phyloP scores from a whole-genome alignment of 306 rosid species.

The Spatholobus suberectus region DNA sequence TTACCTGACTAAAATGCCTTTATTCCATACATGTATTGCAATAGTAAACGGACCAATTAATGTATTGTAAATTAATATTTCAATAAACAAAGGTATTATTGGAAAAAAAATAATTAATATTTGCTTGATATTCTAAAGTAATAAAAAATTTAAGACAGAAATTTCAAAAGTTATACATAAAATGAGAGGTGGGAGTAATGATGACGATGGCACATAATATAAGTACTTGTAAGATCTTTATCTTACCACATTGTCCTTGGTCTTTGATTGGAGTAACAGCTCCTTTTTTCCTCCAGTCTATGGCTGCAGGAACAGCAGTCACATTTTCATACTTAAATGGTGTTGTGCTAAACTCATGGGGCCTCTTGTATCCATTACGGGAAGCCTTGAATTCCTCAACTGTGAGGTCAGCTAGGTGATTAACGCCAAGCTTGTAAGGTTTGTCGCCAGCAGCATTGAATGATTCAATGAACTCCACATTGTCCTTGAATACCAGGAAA shows the following conservation, averaged over 20 bases:
- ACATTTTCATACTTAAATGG: constrained; percentile 38
- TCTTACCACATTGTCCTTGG: constrained; percentile 48
- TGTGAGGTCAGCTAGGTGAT: constrained; percentile 31
- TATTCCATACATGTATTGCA: too few relatives aligned
- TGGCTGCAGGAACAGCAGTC: background rate
- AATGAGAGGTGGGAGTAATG: background rate
- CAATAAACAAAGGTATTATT: too few relatives aligned
- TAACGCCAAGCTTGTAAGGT: constrained; percentile 36
- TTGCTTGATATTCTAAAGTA: too few relatives aligned
- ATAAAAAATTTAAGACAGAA: too few relatives aligned
- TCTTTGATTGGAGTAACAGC: constrained; percentile 41
- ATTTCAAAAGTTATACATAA: too few relatives aligned
- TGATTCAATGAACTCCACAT: constrained; percentile 31
- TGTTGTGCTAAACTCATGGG: background rate
- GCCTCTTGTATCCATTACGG: background rate
- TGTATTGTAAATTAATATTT: too few relatives aligned
- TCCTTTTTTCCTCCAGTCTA: constrained; percentile 47
- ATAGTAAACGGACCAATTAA: too few relatives aligned
- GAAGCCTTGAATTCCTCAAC: constrained; percentile 32
- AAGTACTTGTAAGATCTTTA: background rate
- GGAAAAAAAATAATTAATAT: too few relatives aligned
- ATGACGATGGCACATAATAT: background rate
- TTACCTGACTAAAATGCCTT: too few relatives aligned
- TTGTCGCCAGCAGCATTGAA: constrained; percentile 34
- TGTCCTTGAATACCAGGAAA: constrained; percentile 29